These are phyloP conservation scores for Aspergillus fumigatiaffinis DNA, from an alignment of 2,329 filamentous ascomycete species.

Conservation along the genomic window DNA sequence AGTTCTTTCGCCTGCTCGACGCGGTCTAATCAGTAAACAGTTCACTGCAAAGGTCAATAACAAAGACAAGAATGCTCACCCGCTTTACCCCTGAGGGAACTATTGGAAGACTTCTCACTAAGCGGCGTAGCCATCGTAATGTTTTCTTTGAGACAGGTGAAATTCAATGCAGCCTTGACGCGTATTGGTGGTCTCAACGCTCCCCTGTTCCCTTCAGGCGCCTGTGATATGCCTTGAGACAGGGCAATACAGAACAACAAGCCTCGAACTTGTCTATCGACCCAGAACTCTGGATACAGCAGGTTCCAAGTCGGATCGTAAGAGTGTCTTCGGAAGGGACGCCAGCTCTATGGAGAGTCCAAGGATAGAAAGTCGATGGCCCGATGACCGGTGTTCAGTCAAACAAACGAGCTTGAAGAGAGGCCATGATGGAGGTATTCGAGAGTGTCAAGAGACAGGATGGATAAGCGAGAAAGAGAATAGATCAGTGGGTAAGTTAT, in stretches of 20 bases:
- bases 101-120: constrained; percentile 13
- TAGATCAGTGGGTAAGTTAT: neutral
- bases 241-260: neutral
- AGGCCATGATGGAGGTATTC: constrained; percentile 7
- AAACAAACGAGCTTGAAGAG: constrained; percentile 1
- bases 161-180: neutral
- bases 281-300: neutral
- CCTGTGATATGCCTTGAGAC: neutral
- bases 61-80: constrained; percentile 1
- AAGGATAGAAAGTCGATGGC: neutral
- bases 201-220: neutral
- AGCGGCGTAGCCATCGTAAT: constrained; percentile 15
- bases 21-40: neutral
- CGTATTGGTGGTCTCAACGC: neutral
- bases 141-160: neutral
- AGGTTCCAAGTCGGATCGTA: neutral
- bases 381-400: constrained; percentile 1
- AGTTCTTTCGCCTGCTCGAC: constrained; percentile 12
- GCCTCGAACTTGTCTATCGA: neutral
- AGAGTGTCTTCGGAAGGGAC: neutral
- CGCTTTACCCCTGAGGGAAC: constrained; percentile 8
- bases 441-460: constrained; percentile 1
- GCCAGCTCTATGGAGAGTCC: neutral
- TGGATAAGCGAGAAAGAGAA: neutral
- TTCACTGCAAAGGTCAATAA: neutral